These are phyloP conservation scores for Fraxinus angustifolia DNA, from an alignment of 305 asterid genomes.

Conservation along the genomic window DNA sequence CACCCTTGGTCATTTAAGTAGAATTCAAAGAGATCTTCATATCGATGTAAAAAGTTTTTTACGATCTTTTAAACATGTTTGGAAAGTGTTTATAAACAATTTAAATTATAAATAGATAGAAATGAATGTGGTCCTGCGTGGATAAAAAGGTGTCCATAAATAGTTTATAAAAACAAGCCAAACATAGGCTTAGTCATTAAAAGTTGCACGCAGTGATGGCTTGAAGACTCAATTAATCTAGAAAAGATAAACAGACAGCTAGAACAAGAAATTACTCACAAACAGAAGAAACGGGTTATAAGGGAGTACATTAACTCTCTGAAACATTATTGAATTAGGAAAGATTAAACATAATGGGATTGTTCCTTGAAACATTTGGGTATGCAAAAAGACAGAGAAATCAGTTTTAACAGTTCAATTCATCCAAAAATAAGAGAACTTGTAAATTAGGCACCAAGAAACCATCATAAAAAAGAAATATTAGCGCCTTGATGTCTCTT, in stretches of 20 bases:
- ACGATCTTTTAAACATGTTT: not conserved
- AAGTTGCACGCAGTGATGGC: not conserved
- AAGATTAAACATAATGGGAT: not conserved
- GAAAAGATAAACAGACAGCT: not conserved
- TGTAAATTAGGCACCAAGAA: not conserved
- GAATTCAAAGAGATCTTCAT: not conserved
- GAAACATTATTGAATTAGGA: not conserved
- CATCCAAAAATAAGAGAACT: not conserved
- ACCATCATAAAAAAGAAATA: not conserved
- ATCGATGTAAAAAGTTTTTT: not conserved
- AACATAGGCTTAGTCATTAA: not conserved
- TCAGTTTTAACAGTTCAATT: not conserved
- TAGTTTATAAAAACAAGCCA: not conserved
- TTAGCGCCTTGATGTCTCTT: not conserved
- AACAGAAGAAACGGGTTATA: not conserved
- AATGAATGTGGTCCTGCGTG: not conserved
- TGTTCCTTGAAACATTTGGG: not conserved
- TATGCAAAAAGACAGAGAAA: not conserved
- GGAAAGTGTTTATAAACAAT: not conserved
- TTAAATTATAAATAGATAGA: not conserved
- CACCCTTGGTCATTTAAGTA: not conserved
- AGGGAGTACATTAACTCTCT: not conserved
- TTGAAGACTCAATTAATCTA: not conserved
- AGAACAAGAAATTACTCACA: not conserved
- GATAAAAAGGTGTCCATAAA: not conserved